Conservation (phyloP, 768 basidiomycete species). For the Lentinula detonsa region DNA sequence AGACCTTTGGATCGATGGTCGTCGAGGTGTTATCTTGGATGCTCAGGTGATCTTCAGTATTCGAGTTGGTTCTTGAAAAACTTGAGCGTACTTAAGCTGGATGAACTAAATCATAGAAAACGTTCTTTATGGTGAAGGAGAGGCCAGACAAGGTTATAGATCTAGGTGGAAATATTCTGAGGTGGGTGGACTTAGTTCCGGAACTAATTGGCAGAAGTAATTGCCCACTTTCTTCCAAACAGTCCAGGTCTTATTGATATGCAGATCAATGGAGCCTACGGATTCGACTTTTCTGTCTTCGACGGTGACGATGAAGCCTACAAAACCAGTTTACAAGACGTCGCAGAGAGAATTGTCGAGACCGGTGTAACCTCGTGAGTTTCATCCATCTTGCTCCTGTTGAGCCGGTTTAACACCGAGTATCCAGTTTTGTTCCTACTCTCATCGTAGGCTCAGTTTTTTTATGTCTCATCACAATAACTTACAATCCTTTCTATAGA, state of each 20-base stretch:
- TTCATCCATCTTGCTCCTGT: constrained; percentile 8
- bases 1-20: constrained; percentile 80
- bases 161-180: constrained; percentile 71
- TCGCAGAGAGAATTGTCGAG: constrained; percentile 75
- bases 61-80: background rate
- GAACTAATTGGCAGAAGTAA: constrained; percentile 1
- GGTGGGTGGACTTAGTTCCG: constrained; percentile 27
- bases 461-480: background rate
- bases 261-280: constrained; percentile 88
- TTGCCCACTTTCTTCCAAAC: background rate
- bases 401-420: constrained; percentile 13
- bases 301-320: constrained; percentile 67
- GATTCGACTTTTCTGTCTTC: constrained; percentile 83
- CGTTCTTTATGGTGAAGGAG: constrained; percentile 58
- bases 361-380: constrained; percentile 86
- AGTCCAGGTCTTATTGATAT: constrained; percentile 86
- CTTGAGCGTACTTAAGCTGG: background rate
- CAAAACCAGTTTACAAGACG: constrained; percentile 55
- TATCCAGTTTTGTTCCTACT: constrained; percentile 50
- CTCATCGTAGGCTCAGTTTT: constrained; percentile 46
- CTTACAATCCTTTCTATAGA: constrained; percentile 33
- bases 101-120: constrained; percentile 36
- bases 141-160: constrained; percentile 63
- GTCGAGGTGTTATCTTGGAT: constrained; percentile 67
- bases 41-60: constrained; percentile 45